These are phyloP conservation scores for Calonectria montana DNA, from an alignment of 2,329 filamentous ascomycete species.

Conservation along the genomic window DNA sequence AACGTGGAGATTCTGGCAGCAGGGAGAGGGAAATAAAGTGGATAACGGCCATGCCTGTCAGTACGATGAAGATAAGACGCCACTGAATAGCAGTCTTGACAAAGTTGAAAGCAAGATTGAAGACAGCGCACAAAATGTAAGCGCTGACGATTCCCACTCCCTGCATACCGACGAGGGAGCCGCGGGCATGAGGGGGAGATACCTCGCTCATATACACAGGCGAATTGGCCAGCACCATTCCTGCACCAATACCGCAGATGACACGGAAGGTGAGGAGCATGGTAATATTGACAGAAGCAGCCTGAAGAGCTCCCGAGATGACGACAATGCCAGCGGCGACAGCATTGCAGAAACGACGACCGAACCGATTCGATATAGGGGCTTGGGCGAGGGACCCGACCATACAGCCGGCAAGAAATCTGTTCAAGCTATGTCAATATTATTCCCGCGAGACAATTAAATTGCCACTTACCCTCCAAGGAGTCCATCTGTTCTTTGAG, in stretches of 20 bases:
- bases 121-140: slow-evolving; percentile 46
- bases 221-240: slow-evolving; percentile 50
- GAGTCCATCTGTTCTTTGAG: slow-evolving; percentile 21
- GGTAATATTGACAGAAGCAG: slow-evolving; percentile 19
- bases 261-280: slow-evolving; percentile 28
- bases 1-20: slow-evolving; percentile 52
- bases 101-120: slow-evolving; percentile 22
- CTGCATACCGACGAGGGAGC: slow-evolving; percentile 49
- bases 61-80: slow-evolving; percentile 45
- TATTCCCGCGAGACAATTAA: not conserved
- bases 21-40: slow-evolving; percentile 43
- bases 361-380: slow-evolving; percentile 27
- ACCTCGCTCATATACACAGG: slow-evolving; percentile 52
- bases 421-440: not conserved
- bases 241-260: slow-evolving; percentile 46
- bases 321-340: slow-evolving; percentile 23
- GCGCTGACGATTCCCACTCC: slow-evolving; percentile 47
- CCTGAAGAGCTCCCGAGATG: slow-evolving; percentile 24
- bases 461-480: slow-evolving; percentile 11
- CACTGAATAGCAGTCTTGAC: slow-evolving; percentile 33
- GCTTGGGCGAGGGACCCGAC: slow-evolving; percentile 29
- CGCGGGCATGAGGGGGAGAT: slow-evolving; percentile 49
- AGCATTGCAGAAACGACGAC: slow-evolving; percentile 27
- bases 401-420: slow-evolving; percentile 28
- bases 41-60: slow-evolving; percentile 36